A percentile compares a stretch with the other conserved stretches of the same genome.
Conservation (phyloP, 805 yeast genomes). For the Yamadazyma philogaea region DNA sequence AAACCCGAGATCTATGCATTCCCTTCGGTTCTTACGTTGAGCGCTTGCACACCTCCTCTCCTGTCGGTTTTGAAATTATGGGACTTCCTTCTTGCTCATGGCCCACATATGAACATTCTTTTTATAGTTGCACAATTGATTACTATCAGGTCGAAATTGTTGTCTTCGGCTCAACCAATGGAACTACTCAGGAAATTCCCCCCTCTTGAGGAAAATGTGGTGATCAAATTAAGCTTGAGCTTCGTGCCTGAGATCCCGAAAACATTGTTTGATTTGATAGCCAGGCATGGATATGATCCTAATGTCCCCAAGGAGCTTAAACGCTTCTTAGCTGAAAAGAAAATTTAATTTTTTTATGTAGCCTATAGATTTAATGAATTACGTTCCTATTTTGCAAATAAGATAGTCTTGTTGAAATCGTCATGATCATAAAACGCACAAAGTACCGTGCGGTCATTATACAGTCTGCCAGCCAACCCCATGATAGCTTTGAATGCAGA, state of each 20-base stretch:
- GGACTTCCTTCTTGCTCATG: slow-evolving; percentile 91
- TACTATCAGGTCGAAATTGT: slow-evolving; percentile 59
- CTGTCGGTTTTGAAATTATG: slow-evolving; percentile 72
- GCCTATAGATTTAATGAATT: background rate
- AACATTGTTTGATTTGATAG: slow-evolving; percentile 57
- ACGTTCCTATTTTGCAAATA: slow-evolving; percentile 2
- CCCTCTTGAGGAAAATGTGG: slow-evolving; percentile 62
- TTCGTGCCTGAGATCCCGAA: slow-evolving; percentile 74
- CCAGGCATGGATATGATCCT: slow-evolving; percentile 60
- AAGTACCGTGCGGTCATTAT: slow-evolving; percentile 65
- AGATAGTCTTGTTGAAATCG: slow-evolving; percentile 42
- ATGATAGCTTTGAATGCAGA: slow-evolving; percentile 55
- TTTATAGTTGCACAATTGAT: slow-evolving; percentile 82
- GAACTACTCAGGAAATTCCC: slow-evolving; percentile 71
- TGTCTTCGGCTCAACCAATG: slow-evolving; percentile 69
- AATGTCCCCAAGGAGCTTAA: slow-evolving; percentile 36
- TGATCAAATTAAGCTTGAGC: slow-evolving; percentile 75
- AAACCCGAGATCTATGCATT: slow-evolving; percentile 87
- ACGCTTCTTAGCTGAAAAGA: slow-evolving; percentile 15
- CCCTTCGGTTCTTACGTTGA: slow-evolving; percentile 75
- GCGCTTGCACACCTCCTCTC: slow-evolving; percentile 87
- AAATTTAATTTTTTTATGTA: background rate
- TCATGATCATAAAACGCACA: slow-evolving; percentile 58
- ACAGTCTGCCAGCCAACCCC: slow-evolving; percentile 62
- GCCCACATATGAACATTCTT: slow-evolving; percentile 81